Evolutionary conservation across 2,329 filamentous ascomycete genomes (phyloP).

Genomic region (Phialemonium atrogriseum): DNA sequence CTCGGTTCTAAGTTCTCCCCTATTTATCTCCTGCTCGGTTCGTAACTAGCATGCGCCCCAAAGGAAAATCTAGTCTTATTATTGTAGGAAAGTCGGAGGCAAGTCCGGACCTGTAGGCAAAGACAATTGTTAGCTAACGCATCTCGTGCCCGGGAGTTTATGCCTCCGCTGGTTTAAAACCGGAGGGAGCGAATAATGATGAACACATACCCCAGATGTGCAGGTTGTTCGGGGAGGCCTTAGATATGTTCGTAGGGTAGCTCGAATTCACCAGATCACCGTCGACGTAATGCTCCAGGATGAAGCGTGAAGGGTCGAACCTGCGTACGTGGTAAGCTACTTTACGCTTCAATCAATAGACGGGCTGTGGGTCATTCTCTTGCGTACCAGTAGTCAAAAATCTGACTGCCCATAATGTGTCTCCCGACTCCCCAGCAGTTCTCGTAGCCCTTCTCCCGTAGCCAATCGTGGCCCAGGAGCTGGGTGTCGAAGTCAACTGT

Average conservation of each 20-base stretch:
- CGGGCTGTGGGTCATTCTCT: not conserved
- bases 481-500: slow-evolving; percentile 55
- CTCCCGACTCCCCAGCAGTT: slow-evolving; percentile 53
- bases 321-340: slow-evolving; percentile 15
- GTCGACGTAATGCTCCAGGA: slow-evolving; percentile 54
- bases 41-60: too few relatives aligned
- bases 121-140: too few relatives aligned
- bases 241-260: slow-evolving; percentile 22
- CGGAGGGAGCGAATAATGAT: too few relatives aligned
- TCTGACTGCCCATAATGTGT: slow-evolving; percentile 50
- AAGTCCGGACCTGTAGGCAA: too few relatives aligned
- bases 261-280: slow-evolving; percentile 50
- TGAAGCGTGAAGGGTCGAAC: slow-evolving; percentile 44
- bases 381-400: slow-evolving; percentile 49
- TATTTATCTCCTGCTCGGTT: too few relatives aligned
- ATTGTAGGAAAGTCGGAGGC: too few relatives aligned
- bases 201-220: slow-evolving; percentile 12
- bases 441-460: slow-evolving; percentile 42
- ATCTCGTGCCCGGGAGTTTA: too few relatives aligned
- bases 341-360: not conserved
- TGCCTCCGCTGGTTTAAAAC: too few relatives aligned
- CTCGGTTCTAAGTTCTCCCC: too few relatives aligned
- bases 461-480: slow-evolving; percentile 49
- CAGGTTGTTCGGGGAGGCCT: slow-evolving; percentile 8
- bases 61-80: too few relatives aligned